Evolutionary conservation across 805 yeast species (phyloP).

Genomic region (Saccharomyces eubayanus): DNA sequence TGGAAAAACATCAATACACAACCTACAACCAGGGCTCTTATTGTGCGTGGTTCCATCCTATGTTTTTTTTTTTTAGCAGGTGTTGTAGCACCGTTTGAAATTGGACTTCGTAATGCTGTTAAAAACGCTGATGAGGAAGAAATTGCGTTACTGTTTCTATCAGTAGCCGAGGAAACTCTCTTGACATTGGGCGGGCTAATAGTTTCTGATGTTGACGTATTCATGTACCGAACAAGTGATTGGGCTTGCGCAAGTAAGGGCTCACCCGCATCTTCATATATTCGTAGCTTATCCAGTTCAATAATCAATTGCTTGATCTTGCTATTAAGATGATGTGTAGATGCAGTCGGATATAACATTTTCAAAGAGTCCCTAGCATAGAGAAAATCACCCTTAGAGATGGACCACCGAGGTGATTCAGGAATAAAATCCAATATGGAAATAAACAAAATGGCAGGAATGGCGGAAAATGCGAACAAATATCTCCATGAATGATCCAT

Average conservation of each 20-base stretch:
- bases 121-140: background rate
- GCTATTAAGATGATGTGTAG: slow-evolving; percentile 36
- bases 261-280: slow-evolving; percentile 20
- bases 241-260: slow-evolving; percentile 5
- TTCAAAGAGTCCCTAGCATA: slow-evolving; percentile 38
- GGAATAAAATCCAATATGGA: slow-evolving; percentile 38
- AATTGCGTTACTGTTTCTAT: background rate
- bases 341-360: slow-evolving; percentile 37
- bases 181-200: slow-evolving; percentile 1
- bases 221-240: background rate
- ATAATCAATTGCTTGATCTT: slow-evolving; percentile 42
- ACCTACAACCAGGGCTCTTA: slow-evolving; percentile 38
- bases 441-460: slow-evolving; percentile 37
- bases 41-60: slow-evolving; percentile 29
- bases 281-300: slow-evolving; percentile 33
- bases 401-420: slow-evolving; percentile 42
- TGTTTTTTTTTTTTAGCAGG: slow-evolving; percentile 4
- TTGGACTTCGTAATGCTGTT: background rate
- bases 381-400: slow-evolving; percentile 27
- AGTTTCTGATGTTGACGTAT: background rate
- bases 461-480: slow-evolving; percentile 32
- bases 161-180: background rate
- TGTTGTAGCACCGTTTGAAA: background rate
- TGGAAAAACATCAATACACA: slow-evolving; percentile 48
- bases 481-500: slow-evolving; percentile 31